Base-by-base conservation (phyloP, 106 monocot genomes). In the Vanilla planifolia region DNA sequence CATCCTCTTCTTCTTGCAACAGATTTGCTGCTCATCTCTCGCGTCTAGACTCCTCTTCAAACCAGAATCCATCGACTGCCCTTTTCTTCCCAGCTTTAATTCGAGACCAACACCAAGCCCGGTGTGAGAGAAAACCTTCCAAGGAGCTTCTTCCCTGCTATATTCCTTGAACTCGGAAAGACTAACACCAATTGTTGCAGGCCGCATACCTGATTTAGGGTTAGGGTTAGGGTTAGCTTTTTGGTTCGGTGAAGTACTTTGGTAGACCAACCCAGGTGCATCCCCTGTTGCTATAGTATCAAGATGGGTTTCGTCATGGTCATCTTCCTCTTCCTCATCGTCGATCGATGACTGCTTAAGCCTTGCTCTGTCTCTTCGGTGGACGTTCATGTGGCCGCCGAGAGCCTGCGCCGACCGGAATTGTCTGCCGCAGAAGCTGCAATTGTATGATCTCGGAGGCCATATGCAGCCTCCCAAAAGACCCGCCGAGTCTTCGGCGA, bases 331-430 rank as follows among this genome's bases (percentile, higher is more conserved):
- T 23, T 73, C 79, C 21, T 46, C 60, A 1, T 8, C 30, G n/a
- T 42, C 51, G 43, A 37, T 64, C 10, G 78, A 43, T 34, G 78
- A 71, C 25, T 74, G 77, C 28, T 71, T 80, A 21, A 87, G 78
- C 69, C 75, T 75, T 3, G 86, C 73, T 20, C 73, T 35, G 36
- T 73, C 73, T 39, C 73, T 63, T 25, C 86, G 77, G 55, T 86
- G 86, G 13, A 86, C 86, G 57, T 86, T 86, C 86, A 86, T 86
- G 70, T 83, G 82, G 13, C 82, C 82, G 21, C 82, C 82, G 0
- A 83, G 66, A 10, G 77, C 82, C 36, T 86, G 86, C 4, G 86
- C 86, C 1, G 87, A 87, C 35, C 82, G 67, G 75, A 87, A 87
- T 57, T 87, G 79, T 14, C 87, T 62, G 16, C 70, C 37, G 41